Evolutionary conservation across 331 rosid species (phyloP).

Genomic region (Stylosanthes scabra): DNA sequence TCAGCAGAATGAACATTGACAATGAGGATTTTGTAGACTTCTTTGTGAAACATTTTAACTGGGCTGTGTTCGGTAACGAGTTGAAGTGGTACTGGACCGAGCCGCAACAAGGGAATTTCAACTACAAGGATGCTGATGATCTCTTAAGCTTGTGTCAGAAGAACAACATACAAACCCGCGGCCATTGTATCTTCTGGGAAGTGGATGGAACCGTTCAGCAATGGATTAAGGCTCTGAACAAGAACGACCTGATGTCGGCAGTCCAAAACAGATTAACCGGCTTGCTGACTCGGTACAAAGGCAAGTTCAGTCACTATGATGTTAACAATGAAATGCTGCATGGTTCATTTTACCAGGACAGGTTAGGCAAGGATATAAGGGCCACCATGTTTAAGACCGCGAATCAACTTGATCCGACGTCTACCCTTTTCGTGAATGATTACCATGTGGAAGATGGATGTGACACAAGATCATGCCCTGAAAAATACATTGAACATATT

Average conservation of each 20-base stretch:
- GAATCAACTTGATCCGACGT: slow-evolving; percentile 68
- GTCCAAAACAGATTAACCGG: slow-evolving; percentile 76
- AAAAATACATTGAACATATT: slow-evolving; percentile 72
- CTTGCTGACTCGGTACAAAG: slow-evolving; percentile 80
- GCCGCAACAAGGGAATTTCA: slow-evolving; percentile 77
- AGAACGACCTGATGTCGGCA: slow-evolving; percentile 64
- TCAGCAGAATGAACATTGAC: slow-evolving; percentile 82
- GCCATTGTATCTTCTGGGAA: slow-evolving; percentile 96
- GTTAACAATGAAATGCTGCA: slow-evolving; percentile 97
- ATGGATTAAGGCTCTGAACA: slow-evolving; percentile 72
- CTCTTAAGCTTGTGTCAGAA: slow-evolving; percentile 61
- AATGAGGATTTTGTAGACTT: slow-evolving; percentile 82
- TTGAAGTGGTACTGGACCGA: slow-evolving; percentile 96
- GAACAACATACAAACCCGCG: slow-evolving; percentile 70
- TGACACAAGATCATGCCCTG: slow-evolving; percentile 76
- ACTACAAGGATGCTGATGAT: slow-evolving; percentile 89
- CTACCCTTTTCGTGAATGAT: slow-evolving; percentile 83
- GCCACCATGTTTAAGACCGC: slow-evolving; percentile 87
- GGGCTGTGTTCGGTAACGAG: slow-evolving; percentile 95
- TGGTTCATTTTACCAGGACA: slow-evolving; percentile 85
- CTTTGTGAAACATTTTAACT: slow-evolving; percentile 77
- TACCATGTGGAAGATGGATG: slow-evolving; percentile 94
- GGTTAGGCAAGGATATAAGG: slow-evolving; percentile 72
- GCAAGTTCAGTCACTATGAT: slow-evolving; percentile 86
- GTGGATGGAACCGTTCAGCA: slow-evolving; percentile 73